Evolutionary conservation across 257 asterid genomes (phyloP), one percentile per base, ranked within the genome.

Genomic region (Apocynum venetum): DNA sequence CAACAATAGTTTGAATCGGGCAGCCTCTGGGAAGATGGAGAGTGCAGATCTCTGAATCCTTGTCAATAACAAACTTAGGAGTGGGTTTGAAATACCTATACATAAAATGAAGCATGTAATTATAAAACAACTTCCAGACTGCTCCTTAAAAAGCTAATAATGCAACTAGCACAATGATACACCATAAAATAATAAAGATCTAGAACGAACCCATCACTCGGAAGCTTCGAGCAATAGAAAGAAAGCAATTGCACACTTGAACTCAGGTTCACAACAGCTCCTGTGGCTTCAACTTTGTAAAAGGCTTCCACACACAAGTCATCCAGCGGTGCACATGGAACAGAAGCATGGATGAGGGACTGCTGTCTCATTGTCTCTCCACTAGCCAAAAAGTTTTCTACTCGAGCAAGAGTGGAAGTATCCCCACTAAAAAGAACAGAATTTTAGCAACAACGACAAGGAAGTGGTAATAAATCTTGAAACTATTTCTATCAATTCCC

Each of bases 151-250:
- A 25, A 25, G 31, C 31, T 25, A 25, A 25, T 25, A 25, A 25
- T 25, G 31, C 31, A 25, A 25, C 31, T 25, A 25, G 31, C 31
- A 25, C 31, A 25, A 25, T 25, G 31, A 25, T 25, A 25, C 31
- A 25, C 31, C 31, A 25, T 25, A 25, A 25, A 4, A 69, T 59
- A 72, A n/a, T 74, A 59, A 57, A 79, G 51, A 60, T 43, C 38
- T 7, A 76, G 68, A 80, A 78, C 87, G 41, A 76, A 94, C 97
- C 97, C 85, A 65, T 94, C 97, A 19, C 94, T 89, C 14, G 98
- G 97, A 80, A 95, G 89, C 76, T 90, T 83, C 0, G 98, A 89
- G 85, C 97, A 94, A 81, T 94, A 94, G 74, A 82, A 89, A 80
- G 89, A 70, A 71, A 94, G 89, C 82, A 92, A 78, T 0, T 79